phyloP scores from a whole-genome alignment of 768 basidiomycete species.

The Pleurotus tuoliensis region DNA sequence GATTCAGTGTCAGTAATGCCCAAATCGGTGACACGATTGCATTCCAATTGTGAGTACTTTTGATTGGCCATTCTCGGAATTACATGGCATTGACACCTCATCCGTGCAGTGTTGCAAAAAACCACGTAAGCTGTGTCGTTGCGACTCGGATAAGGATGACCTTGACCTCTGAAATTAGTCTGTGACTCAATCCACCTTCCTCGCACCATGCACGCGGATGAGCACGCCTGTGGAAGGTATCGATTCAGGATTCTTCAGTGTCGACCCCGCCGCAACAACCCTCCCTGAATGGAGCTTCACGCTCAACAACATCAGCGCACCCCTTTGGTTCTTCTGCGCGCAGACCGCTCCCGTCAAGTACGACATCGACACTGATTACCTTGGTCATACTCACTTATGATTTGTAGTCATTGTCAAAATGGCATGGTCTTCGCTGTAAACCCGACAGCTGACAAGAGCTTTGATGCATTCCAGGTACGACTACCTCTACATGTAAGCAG shows the following conservation, averaged over 20 bases:
- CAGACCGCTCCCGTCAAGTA: constrained; percentile 20
- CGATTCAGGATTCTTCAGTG: constrained; percentile 35
- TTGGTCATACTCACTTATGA: constrained; percentile 7
- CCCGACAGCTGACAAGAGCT: constrained; percentile 32
- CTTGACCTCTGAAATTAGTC: constrained; percentile 22
- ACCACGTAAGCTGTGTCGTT: constrained; percentile 22
- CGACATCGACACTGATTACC: background rate
- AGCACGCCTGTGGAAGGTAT: constrained; percentile 23
- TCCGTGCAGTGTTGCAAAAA: constrained; percentile 20
- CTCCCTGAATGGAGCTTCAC: constrained; percentile 36
- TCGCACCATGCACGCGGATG: constrained; percentile 32
- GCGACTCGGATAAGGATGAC: background rate
- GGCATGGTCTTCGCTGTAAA: constrained; percentile 48
- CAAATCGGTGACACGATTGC: constrained; percentile 11
- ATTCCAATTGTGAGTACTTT: constrained; percentile 13
- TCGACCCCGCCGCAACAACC: constrained; percentile 19
- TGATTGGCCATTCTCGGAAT: background rate
- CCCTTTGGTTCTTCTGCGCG: constrained; percentile 45
- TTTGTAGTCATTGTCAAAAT: constrained; percentile 21
- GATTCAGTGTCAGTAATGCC: constrained; percentile 15
- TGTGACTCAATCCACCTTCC: constrained; percentile 44
- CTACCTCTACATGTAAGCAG: no score
- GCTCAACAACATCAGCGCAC: constrained; percentile 29
- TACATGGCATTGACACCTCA: background rate
- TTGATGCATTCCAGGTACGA: constrained; percentile 28